Evolutionary conservation across 2,329 filamentous ascomycete species (phyloP), one percentile per base, ranked within the genome.

Genomic region (Fusarium compactum): DNA sequence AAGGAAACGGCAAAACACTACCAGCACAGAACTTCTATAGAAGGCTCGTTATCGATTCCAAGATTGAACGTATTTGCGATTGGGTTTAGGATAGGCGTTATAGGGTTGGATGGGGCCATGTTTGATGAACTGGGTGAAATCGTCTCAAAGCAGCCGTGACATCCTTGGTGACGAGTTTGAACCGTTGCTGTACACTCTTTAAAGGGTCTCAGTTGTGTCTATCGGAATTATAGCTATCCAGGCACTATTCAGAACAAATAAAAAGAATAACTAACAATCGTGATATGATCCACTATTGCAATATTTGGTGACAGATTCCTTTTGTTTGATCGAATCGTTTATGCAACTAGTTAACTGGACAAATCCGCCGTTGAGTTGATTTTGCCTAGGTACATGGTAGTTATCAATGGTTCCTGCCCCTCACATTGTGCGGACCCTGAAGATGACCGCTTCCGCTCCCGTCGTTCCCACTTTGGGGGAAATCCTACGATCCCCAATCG

Each of bases 131-230:
- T 62, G 55, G 55, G 29, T 58, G 52, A 59, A 41, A 27, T 52
- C 38, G 50, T 41, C 45, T 61, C 40, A 46, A 20, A 59, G 25
- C 16, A 10, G 30, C 18, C 34, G 46, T 61, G 34, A 14, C 51
- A 52, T 48, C 40, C 48, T 40, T 51, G 59, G 67, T 56, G 46
- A 62, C 66, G 43, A 57, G 34, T 29, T 14, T 25, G 30, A 8
- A 45, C 50, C 38, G 69, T 62, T 69, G 38, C 65, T 48, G 58
- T 74, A 52, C 68, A 57, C 53, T 74, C 72, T 46, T 46, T 75
- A 25, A 27, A 46, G 44, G 40, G 20, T 43, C 14, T 55, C 29
- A 29, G 53, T 22, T 10, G 38, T 63, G 38, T 47, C 47, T 38
- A 24, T 61, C 55, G 24, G 24, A 45, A 57, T 52, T 48, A 47